A percentile compares a stretch with the other conserved stretches of the same genome.
phyloP scores from a whole-genome alignment of 2,329 filamentous ascomycete genomes.

The Teratosphaeriaceae sp. region DNA sequence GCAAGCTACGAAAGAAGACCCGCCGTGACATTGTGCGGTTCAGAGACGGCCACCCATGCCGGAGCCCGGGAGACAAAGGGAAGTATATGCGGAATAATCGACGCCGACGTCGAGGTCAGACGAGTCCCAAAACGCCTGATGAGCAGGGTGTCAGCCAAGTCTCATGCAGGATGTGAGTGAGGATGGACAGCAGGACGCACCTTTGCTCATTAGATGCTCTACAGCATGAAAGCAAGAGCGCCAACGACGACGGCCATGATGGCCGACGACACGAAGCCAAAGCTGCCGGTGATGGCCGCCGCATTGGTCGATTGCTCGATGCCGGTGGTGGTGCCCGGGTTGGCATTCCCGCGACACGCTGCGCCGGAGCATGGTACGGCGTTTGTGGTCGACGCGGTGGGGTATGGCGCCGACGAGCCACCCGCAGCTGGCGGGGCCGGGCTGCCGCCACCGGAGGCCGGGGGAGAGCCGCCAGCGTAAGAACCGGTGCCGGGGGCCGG shows the following conservation, averaged over 20 bases:
- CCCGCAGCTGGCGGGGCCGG: conserved; percentile 2
- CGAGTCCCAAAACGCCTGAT: conserved; percentile 1
- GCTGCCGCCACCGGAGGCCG: conserved; percentile 1
- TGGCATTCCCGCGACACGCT: conserved; percentile 19
- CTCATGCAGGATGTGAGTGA: neutral
- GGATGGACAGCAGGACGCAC: neutral
- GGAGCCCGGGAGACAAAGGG: conserved; percentile 2
- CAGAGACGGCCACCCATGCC: neutral
- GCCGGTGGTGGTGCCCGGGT: conserved; percentile 10
- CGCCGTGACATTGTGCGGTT: conserved; percentile 1
- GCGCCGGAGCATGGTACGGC: conserved; percentile 19
- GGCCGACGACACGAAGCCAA: conserved; percentile 3
- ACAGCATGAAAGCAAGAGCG: conserved; percentile 10
- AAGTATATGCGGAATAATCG: neutral
- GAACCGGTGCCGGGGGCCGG: neutral
- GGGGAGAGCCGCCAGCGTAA: neutral
- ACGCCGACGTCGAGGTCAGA: neutral
- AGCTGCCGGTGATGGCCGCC: conserved; percentile 3
- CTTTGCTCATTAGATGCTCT: conserved; percentile 4
- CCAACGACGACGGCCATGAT: conserved; percentile 6
- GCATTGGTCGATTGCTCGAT: conserved; percentile 10
- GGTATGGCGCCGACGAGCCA: conserved; percentile 2
- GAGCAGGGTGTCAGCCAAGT: neutral
- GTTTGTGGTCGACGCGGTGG: neutral
- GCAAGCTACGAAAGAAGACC: neutral